phyloP scores from a whole-genome alignment of 192 early-diverging fungal species.

The Umbelopsis vinacea region DNA sequence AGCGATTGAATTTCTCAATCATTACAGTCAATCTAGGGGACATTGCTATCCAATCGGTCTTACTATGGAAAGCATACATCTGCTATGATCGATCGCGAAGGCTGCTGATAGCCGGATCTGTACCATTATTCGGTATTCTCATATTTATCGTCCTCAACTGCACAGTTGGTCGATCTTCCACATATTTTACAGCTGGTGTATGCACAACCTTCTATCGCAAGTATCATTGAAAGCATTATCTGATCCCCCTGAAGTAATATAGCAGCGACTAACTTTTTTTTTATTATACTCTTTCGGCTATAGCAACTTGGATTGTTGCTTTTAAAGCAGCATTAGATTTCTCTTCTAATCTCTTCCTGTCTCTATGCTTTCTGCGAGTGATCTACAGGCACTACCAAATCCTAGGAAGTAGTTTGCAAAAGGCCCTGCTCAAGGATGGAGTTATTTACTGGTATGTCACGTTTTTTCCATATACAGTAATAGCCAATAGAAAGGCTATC shows the following conservation, averaged over 20 bases:
- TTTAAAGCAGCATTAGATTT: slow-evolving; percentile 34
- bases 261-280: not conserved
- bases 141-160: slow-evolving; percentile 31
- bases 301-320: slow-evolving; percentile 28
- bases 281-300: not conserved
- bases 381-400: slow-evolving; percentile 38
- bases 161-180: slow-evolving; percentile 28
- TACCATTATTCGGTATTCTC: slow-evolving; percentile 30
- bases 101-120: slow-evolving; percentile 20
- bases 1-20: slow-evolving; percentile 37
- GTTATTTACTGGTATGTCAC: slow-evolving; percentile 33
- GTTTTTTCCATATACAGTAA: not conserved
- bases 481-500: not conserved
- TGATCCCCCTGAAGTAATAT: too few species aligned
- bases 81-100: slow-evolving; percentile 36
- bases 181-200: slow-evolving; percentile 1
- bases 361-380: slow-evolving; percentile 36
- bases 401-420: slow-evolving; percentile 36
- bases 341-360: slow-evolving; percentile 34
- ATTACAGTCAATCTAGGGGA: slow-evolving; percentile 38
- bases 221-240: not conserved
- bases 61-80: slow-evolving; percentile 41
- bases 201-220: slow-evolving; percentile 38
- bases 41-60: slow-evolving; percentile 27
- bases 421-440: slow-evolving; percentile 35